Evolutionary conservation across 108 stramenopile species (phyloP), one percentile per base, ranked within the genome.

Genomic region (Cyclotella baltica): DNA sequence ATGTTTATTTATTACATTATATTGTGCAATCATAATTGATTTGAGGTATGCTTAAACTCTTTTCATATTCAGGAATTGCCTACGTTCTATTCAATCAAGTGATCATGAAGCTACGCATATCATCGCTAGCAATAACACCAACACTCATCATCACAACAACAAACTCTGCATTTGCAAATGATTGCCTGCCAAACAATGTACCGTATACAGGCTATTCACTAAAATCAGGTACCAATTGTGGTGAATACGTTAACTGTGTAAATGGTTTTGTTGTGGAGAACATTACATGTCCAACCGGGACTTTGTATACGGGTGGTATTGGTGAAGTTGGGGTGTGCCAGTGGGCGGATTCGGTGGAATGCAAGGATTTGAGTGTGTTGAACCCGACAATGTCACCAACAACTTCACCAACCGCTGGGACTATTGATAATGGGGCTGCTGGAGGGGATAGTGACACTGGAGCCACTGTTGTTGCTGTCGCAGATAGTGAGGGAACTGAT

Each of bases 151-250:
- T 13, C 6, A 43, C 40, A 43, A 43, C 40, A 43, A 11, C 10
- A 11, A 43, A 43, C 6, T 13, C 6, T 11, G 40, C 40, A 6
- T 43, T 13, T 11, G 40, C 40, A 43, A 43, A 43, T 48, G 47
- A 48, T 48, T 48, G 47, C 6, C 6, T n/a, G n/a, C 4, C 56
- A 57, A 27, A 20, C 33, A n/a, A n/a, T n/a, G n/a, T n/a, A n/a
- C n/a, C n/a, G n/a, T 64, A 36, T 31, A 40, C 63, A n/a, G 62
- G 62, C 62, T 63, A 25, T 37, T 15, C 62, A 19, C 62, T 63
- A 15, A 64, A 64, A 31, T 40, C 23, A 37, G 63, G 63, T 16
- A 20, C 63, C 10, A 31, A 18, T 23, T 64, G 63, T 43, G 38
- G 63, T 19, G 20, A 64, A 43, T 35, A 40, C 33, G 63, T 64